Conservation (phyloP, 1,284 basidiomycete genomes). For the Pseudozyma sp. region DNA sequence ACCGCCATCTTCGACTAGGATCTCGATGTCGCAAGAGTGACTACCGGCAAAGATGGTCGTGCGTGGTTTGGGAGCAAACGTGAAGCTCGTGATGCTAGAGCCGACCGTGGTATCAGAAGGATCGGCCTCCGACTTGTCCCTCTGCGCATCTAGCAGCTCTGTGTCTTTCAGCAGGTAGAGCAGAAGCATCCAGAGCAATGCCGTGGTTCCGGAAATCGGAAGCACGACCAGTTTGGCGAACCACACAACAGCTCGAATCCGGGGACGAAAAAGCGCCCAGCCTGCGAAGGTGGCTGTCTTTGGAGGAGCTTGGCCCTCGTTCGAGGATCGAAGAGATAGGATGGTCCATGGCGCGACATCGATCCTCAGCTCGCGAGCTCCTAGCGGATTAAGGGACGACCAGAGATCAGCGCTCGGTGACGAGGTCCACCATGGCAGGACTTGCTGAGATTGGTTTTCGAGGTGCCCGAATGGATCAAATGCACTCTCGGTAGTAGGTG, state of each 20-base stretch:
- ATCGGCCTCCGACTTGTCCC: conserved; percentile 70
- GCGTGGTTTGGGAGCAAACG: conserved; percentile 68
- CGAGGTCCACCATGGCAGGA: conserved; percentile 60
- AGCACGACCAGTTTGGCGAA: conserved; percentile 83
- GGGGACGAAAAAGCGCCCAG: conserved; percentile 67
- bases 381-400: conserved; percentile 82
- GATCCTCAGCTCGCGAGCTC: conserved; percentile 79
- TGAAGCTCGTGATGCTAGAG: conserved; percentile 57
- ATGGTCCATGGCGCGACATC: conserved; percentile 83
- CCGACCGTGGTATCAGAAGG: conserved; percentile 38
- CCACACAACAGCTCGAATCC: conserved; percentile 75
- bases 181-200: conserved; percentile 80
- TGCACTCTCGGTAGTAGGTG: conserved; percentile 11
- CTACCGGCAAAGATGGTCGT: conserved; percentile 81
- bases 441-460: conserved; percentile 13
- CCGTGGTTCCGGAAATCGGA: conserved; percentile 84
- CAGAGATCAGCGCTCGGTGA: conserved; percentile 74
- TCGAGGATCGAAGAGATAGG: conserved; percentile 75
- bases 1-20: conserved; percentile 79
- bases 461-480: conserved; percentile 61
- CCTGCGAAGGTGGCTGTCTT: conserved; percentile 69
- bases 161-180: conserved; percentile 92
- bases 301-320: conserved; percentile 24
- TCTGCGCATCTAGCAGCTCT: conserved; percentile 87
- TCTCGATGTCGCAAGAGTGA: conserved; percentile 82